phyloP scores from a whole-genome alignment of 345 rosid genomes.

The Gossypium arboreum region DNA sequence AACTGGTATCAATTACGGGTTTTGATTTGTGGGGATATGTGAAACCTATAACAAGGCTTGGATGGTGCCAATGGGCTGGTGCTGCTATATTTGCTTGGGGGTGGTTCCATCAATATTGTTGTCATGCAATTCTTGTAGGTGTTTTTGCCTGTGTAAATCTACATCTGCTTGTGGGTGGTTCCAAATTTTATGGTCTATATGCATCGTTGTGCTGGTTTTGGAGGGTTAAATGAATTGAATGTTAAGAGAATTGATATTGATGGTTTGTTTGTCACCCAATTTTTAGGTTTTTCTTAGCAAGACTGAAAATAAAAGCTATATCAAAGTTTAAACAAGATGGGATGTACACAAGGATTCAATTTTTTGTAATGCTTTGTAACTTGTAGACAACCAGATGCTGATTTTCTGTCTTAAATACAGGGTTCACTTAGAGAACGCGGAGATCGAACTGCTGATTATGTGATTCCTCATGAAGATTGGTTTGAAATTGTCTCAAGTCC shows the following conservation, averaged over 20 bases:
- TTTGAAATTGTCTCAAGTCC: slow-evolving; percentile 21
- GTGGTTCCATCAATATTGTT: slow-evolving; percentile 12
- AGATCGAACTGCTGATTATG: slow-evolving; percentile 10
- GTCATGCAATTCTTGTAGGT: slow-evolving; percentile 20
- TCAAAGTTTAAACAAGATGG: background rate
- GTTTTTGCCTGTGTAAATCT: background rate
- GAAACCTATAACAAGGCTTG: slow-evolving; percentile 14
- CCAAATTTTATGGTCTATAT: background rate
- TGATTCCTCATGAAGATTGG: slow-evolving; percentile 19
- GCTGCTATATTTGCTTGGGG: slow-evolving; percentile 24
- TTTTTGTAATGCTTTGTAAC: background rate
- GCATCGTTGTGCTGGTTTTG: background rate
- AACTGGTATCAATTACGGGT: background rate
- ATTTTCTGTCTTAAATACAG: background rate
- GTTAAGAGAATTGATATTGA: background rate
- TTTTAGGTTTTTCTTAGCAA: too few species aligned
- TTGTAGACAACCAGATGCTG: background rate
- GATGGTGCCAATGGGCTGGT: slow-evolving; percentile 20
- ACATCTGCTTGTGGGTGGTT: too few species aligned
- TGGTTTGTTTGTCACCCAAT: background rate
- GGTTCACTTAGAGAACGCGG: slow-evolving; percentile 12
- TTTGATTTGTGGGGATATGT: slow-evolving; percentile 17
- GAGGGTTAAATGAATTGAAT: background rate
- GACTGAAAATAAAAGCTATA: too few species aligned
- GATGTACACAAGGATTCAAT: background rate